phyloP scores from a whole-genome alignment of 805 yeast genomes.

The baker's yeast (Saccharomyces cerevisiae) region DNA sequence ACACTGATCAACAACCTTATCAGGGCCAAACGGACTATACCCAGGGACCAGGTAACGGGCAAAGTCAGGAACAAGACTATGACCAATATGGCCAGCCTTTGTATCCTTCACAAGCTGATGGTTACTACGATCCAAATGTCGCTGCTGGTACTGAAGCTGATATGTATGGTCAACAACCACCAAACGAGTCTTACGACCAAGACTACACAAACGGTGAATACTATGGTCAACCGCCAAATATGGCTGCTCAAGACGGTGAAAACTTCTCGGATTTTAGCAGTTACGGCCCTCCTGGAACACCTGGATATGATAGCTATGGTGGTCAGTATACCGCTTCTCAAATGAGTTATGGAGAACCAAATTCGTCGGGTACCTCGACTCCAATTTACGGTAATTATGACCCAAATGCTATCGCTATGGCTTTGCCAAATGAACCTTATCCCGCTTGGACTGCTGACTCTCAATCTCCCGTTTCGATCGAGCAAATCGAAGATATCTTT shows the following conservation, averaged over 20 bases:
- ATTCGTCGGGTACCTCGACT: slow-evolving; percentile 90
- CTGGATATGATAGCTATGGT: slow-evolving; percentile 41
- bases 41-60: slow-evolving; percentile 11
- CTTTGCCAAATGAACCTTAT: slow-evolving; percentile 84
- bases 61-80: slow-evolving; percentile 18
- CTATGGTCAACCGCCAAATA: slow-evolving; percentile 34
- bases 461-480: slow-evolving; percentile 75
- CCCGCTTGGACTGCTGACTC: slow-evolving; percentile 99
- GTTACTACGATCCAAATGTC: slow-evolving; percentile 30
- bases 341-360: slow-evolving; percentile 72
- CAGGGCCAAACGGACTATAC: slow-evolving; percentile 22
- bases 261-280: slow-evolving; percentile 61
- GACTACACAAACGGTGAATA: slow-evolving; percentile 5
- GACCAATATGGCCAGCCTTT: slow-evolving; percentile 38
- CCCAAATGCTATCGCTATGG: slow-evolving; percentile 55
- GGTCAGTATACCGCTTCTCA: slow-evolving; percentile 79
- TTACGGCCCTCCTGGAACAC: slow-evolving; percentile 47
- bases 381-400: slow-evolving; percentile 78
- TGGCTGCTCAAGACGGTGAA: slow-evolving; percentile 42
- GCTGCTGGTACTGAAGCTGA: slow-evolving; percentile 16
- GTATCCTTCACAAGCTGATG: slow-evolving; percentile 31
- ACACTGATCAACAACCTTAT: slow-evolving; percentile 25
- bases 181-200: slow-evolving; percentile 16
- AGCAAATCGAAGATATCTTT: slow-evolving; percentile 80
- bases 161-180: slow-evolving; percentile 3